phyloP scores from a whole-genome alignment of 495 filamentous ascomycete species.

The Penicillium crystallinum region DNA sequence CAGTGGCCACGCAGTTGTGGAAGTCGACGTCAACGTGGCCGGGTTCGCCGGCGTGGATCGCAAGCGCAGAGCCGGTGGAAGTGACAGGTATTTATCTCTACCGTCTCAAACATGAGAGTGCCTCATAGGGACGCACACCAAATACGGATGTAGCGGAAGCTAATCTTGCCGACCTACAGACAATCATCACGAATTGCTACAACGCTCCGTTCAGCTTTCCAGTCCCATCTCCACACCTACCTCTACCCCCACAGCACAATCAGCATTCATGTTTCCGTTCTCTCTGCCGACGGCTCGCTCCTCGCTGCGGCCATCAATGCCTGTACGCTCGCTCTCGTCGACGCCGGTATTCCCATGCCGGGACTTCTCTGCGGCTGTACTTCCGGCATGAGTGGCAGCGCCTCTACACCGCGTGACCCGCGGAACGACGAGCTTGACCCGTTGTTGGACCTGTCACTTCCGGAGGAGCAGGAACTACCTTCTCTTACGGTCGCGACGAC shows the following conservation, averaged over 20 bases:
- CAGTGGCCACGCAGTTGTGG: constrained; percentile 54
- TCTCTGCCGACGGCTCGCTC: constrained; percentile 86
- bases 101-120: not conserved
- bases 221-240: constrained; percentile 69
- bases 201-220: constrained; percentile 68
- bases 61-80: constrained; percentile 59
- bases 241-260: constrained; percentile 89
- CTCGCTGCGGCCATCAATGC: constrained; percentile 90
- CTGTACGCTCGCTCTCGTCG: constrained; percentile 83
- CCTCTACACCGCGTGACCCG: constrained; percentile 48
- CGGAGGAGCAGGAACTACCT: constrained; percentile 88
- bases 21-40: constrained; percentile 80
- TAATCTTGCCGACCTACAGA: constrained; percentile 39
- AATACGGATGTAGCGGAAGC: not conserved
- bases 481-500: constrained; percentile 80
- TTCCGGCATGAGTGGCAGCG: constrained; percentile 66
- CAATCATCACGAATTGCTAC: constrained; percentile 75
- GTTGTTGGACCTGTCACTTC: constrained; percentile 76
- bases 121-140: not conserved
- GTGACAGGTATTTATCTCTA: constrained; percentile 59
- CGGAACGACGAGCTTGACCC: constrained; percentile 72
- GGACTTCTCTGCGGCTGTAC: constrained; percentile 89
- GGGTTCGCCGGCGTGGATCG: constrained; percentile 86
- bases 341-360: constrained; percentile 91
- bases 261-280: constrained; percentile 72